These are phyloP conservation scores for Debaryomycetaceae sp. DNA, from an alignment of 1,139 yeast genomes.

Conservation along the genomic window DNA sequence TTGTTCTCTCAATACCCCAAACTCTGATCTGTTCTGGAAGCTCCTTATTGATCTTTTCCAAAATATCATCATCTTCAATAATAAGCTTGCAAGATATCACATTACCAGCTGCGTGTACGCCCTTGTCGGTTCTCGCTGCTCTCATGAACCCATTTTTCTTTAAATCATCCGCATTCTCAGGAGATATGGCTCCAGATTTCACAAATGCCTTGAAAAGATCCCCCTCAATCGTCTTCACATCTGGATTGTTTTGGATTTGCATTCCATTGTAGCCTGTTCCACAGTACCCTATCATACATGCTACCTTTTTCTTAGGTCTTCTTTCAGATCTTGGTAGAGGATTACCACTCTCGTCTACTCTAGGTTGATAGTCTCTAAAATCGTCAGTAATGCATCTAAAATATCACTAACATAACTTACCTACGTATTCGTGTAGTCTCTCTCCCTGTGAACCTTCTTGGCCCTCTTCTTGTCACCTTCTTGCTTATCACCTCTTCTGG, in stretches of 20 bases:
- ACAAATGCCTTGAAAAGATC: conserved; percentile 83
- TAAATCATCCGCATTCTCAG: conserved; percentile 84
- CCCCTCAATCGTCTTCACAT: conserved; percentile 87
- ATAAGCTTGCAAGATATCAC: conserved; percentile 85
- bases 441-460: conserved; percentile 18
- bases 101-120: conserved; percentile 98
- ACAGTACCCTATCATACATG: conserved; percentile 91
- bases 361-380: conserved; percentile 36
- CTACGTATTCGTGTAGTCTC: conserved; percentile 49
- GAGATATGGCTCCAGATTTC: conserved; percentile 85
- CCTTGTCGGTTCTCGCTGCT: conserved; percentile 97
- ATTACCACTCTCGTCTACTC: conserved; percentile 60
- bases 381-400: conserved; percentile 20
- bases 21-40: conserved; percentile 85
- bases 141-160: conserved; percentile 90
- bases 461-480: conserved; percentile 38
- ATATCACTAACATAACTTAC: conserved; percentile 21
- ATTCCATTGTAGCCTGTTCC: conserved; percentile 98
- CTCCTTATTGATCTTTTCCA: conserved; percentile 64
- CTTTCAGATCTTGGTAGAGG: conserved; percentile 60
- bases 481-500: conserved; percentile 30
- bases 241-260: conserved; percentile 83
- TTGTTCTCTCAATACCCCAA: conserved; percentile 91
- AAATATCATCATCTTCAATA: conserved; percentile 79
- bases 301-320: conserved; percentile 82